Evolutionary conservation across 257 asterid species (phyloP).

Genomic region (Lycium barbarum): DNA sequence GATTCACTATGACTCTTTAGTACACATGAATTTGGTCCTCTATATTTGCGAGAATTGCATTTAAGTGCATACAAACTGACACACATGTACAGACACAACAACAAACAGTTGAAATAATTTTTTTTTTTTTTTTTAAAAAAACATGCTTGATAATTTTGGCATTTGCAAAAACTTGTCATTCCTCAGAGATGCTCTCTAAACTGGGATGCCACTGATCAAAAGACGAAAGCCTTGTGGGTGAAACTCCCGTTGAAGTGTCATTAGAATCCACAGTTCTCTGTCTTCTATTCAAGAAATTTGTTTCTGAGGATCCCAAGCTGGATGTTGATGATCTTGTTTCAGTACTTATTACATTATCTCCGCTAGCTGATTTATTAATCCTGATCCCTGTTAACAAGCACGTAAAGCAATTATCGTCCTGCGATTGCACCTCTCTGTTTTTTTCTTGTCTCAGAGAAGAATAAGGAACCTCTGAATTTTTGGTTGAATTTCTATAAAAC

Average conservation of each 20-base stretch:
- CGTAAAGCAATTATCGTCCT: conserved; percentile 29
- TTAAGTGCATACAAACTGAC: no score
- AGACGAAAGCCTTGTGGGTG: conserved; percentile 31
- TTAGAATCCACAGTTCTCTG: not conserved
- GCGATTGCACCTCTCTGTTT: not conserved
- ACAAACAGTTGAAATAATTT: no score
- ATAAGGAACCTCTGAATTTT: not conserved
- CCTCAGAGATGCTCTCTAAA: conserved; percentile 38
- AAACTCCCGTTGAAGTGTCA: conserved; percentile 7
- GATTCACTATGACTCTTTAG: no score
- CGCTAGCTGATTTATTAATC: conserved; percentile 1
- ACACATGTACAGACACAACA: not conserved
- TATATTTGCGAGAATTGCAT: no score
- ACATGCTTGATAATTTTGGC: not conserved
- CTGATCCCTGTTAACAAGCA: conserved; percentile 33
- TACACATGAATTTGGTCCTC: no score
- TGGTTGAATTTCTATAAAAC: not conserved
- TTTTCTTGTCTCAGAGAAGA: conserved; percentile 15
- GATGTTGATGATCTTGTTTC: conserved; percentile 25
- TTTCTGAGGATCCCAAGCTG: conserved; percentile 28
- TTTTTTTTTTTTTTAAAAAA: no score
- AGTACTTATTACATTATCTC: not conserved
- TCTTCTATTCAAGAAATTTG: conserved; percentile 1
- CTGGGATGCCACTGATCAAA: conserved; percentile 45
- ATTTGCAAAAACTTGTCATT: conserved; percentile 19